phyloP scores from a whole-genome alignment of 345 rosid species.

The Citrus glauca region DNA sequence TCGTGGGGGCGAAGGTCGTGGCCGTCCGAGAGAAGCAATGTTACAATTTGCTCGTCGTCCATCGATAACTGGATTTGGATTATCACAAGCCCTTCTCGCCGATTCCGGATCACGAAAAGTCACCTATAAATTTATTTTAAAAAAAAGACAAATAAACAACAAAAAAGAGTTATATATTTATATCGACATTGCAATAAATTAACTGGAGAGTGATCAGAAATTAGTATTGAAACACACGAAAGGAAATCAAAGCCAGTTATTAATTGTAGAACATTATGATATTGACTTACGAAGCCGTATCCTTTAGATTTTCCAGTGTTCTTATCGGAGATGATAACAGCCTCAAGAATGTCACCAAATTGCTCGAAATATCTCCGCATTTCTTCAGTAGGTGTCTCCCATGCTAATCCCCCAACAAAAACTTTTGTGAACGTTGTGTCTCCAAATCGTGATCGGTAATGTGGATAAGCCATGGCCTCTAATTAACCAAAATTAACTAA shows the following conservation, averaged over 20 bases:
- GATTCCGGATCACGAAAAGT: slow-evolving; percentile 91
- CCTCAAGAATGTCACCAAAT: slow-evolving; percentile 96
- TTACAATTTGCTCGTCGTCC: slow-evolving; percentile 93
- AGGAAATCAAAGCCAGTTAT: too few relatives aligned
- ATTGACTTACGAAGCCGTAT: slow-evolving; percentile 77
- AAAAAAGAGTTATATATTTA: too few relatives aligned
- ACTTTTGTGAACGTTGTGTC: slow-evolving; percentile 89
- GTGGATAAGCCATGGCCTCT: slow-evolving; percentile 45
- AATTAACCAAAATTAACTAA: slow-evolving; percentile 5
- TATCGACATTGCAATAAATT: not conserved
- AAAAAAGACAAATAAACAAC: too few relatives aligned
- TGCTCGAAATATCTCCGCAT: slow-evolving; percentile 80
- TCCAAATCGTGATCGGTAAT: slow-evolving; percentile 87
- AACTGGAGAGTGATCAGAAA: too few relatives aligned
- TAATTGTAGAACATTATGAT: not conserved
- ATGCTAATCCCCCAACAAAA: slow-evolving; percentile 90
- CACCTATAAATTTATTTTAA: slow-evolving; percentile 35
- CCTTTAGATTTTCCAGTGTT: slow-evolving; percentile 91
- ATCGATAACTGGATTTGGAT: slow-evolving; percentile 81
- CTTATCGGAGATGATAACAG: slow-evolving; percentile 83
- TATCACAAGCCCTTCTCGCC: slow-evolving; percentile 71
- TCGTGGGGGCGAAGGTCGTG: slow-evolving; percentile 79
- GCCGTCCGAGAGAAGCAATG: slow-evolving; percentile 84
- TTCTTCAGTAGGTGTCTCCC: slow-evolving; percentile 93
- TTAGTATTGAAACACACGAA: too few relatives aligned